phyloP scores from a whole-genome alignment of 768 basidiomycete genomes.

The Epithele typhae region DNA sequence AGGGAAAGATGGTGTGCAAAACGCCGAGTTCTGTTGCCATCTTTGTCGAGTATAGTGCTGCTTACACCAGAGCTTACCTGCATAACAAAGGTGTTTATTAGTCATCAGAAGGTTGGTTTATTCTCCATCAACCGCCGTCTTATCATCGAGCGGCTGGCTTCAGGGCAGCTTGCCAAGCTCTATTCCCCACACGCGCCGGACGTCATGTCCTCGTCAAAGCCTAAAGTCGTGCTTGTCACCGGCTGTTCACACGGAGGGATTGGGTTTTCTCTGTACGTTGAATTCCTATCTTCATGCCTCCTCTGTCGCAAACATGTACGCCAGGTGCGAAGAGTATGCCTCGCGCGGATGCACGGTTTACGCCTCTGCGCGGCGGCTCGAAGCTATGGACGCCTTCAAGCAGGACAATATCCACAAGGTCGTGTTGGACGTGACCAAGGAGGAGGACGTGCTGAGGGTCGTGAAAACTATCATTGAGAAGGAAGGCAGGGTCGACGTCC shows the following conservation, averaged over 20 bases:
- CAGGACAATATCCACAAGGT: slow-evolving; percentile 42
- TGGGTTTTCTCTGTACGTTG: slow-evolving; percentile 15
- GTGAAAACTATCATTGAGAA: slow-evolving; percentile 48
- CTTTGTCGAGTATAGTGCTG: no score
- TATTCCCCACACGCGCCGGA: no score
- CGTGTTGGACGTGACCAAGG: slow-evolving; percentile 59
- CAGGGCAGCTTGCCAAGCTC: no score
- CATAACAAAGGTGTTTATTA: no score
- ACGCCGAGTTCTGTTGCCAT: no score
- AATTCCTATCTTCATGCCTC: not conserved
- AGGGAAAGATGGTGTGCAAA: no score
- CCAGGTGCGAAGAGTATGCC: slow-evolving; percentile 69
- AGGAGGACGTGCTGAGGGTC: slow-evolving; percentile 47
- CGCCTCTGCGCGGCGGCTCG: slow-evolving; percentile 62
- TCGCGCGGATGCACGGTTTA: slow-evolving; percentile 67
- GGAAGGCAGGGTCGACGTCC: slow-evolving; percentile 63
- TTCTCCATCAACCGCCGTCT: no score
- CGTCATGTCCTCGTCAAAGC: not conserved
- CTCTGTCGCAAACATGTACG: not conserved
- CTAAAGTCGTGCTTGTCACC: slow-evolving; percentile 59
- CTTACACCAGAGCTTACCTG: no score
- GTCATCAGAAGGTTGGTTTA: no score
- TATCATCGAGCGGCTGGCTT: no score
- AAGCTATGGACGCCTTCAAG: slow-evolving; percentile 54
- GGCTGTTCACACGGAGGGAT: slow-evolving; percentile 41